Evolutionary conservation across 257 asterid genomes (phyloP), one percentile per base, ranked within the genome.

Genomic region (Osmanthus fragrans): DNA sequence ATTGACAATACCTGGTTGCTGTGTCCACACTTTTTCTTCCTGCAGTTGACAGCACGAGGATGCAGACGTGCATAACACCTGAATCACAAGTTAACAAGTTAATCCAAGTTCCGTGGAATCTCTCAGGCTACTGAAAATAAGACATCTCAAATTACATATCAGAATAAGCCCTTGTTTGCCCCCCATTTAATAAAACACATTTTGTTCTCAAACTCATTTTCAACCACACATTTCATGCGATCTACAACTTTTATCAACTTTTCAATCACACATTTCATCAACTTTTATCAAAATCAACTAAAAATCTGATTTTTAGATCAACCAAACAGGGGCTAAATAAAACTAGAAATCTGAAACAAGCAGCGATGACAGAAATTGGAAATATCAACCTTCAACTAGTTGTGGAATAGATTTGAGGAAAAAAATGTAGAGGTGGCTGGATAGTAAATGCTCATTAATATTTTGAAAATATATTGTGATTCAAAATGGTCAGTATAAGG

Each of bases 11-110:
- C 75, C 75, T 71, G 75, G 63, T 71, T 71, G 75, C 75, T 71
- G 34, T 71, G 75, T 40, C 75, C 75, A 40, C 75, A 71, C 58
- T 71, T 71, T 33, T 71, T 71, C 64, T 71, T 71, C 75, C 75
- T 40, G 21, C 75, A 71, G 75, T 71, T 71, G 5, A 71, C 75
- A 39, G 75, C 75, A 23, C 75, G 75, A 71, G 75, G 68, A 60
- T 60, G 68, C 25, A 60, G 33, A 21, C 68, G 68, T 25, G 68
- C 68, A 60, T 60, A 60, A 60, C 68, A 60, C 68, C 68, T 23
- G 68, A 0, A 60, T 5, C 32, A 25, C n/a, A 18, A 19, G 63
- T 5, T 51, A 51, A 12, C 19, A 47, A 15, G n/a, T 16, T 16
- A 13, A 47, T 47, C 54, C 19, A 15, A 13, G n/a, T 47, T 40